Base-by-base conservation (phyloP, 306 rosid genomes). In the Mimosa pudica region DNA sequence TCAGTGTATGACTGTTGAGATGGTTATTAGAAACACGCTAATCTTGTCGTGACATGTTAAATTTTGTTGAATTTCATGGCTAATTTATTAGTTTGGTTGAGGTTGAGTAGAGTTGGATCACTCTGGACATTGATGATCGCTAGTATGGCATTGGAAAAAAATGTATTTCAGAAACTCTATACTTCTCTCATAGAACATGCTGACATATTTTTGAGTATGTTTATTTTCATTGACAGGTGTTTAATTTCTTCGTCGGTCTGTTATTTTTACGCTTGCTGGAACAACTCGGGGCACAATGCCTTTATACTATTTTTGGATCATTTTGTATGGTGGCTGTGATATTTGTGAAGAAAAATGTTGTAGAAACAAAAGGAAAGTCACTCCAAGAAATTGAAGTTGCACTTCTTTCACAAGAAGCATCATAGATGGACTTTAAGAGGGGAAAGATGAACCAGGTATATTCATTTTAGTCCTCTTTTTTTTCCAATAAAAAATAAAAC, bases 341-440 rank as follows among this genome's bases (percentile, higher is more conserved):
- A 60, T 89, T 77, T 86, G 93, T 87, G 86, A 87, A 82, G 84
- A 87, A 78, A 70, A 80, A 87, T 82, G 86, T 89, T 41, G 67
- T 89, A 69, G 93, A 89, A 81, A 89, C 89, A 0, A 89, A 89
- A 80, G 93, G 93, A 45, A 87, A 86, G 81, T 85, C 93, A 49
- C 91, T 85, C 64, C 93, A 89, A 84, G 93, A 89, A 86, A 89
- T 89, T 63, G 88, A 89, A 83, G 52, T 85, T 62, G 91, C 91
- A 55, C 83, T 87, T 75, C 65, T 83, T 74, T 85, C 88, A 46
- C 64, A 82, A 82, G 69, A 83, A 75, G 73, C 78, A 44, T 9
- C 3, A 8, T 11, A 61, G 10, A 20, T 30, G 66, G 14, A 60
- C 24, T 30, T 70, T 18, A 57, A 36, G 3, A 35, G 54, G 20